Evolutionary conservation across 495 filamentous ascomycete species (phyloP).

Genomic region (Daldinia childiae): DNA sequence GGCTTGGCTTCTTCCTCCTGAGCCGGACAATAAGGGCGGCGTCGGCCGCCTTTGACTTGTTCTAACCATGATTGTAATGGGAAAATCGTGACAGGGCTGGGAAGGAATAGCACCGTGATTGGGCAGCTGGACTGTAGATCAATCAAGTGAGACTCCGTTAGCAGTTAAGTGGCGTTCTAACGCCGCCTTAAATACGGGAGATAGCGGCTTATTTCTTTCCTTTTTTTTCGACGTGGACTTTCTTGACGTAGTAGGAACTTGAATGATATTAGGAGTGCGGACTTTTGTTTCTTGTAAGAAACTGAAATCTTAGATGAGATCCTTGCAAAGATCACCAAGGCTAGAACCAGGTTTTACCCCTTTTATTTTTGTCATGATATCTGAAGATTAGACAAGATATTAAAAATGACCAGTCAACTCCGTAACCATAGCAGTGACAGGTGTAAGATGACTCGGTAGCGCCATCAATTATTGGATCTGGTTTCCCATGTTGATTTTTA

Average conservation of each 20-base stretch:
- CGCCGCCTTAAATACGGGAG: slow-evolving; percentile 35
- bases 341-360: slow-evolving; percentile 12
- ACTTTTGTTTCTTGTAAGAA: slow-evolving; percentile 31
- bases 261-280: slow-evolving; percentile 33
- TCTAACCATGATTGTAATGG: slow-evolving; percentile 41
- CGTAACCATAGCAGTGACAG: slow-evolving; percentile 20
- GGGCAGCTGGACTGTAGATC: slow-evolving; percentile 45
- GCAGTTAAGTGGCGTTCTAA: slow-evolving; percentile 40
- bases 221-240: slow-evolving; percentile 35
- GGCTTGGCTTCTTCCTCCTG: slow-evolving; percentile 34
- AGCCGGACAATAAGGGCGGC: slow-evolving; percentile 41
- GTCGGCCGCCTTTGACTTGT: slow-evolving; percentile 39
- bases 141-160: slow-evolving; percentile 49
- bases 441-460: slow-evolving; percentile 28
- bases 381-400: slow-evolving; percentile 17
- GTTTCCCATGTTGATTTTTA: slow-evolving; percentile 6
- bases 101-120: slow-evolving; percentile 41
- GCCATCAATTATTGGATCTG: slow-evolving; percentile 22
- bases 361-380: slow-evolving; percentile 8
- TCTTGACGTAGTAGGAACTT: slow-evolving; percentile 14
- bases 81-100: slow-evolving; percentile 41
- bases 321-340: slow-evolving; percentile 14
- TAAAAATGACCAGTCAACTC: slow-evolving; percentile 39
- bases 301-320: slow-evolving; percentile 10
- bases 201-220: slow-evolving; percentile 39